Conservation (phyloP, 108 stramenopile genomes). For the Cyclotella choctawhatcheeana region DNA sequence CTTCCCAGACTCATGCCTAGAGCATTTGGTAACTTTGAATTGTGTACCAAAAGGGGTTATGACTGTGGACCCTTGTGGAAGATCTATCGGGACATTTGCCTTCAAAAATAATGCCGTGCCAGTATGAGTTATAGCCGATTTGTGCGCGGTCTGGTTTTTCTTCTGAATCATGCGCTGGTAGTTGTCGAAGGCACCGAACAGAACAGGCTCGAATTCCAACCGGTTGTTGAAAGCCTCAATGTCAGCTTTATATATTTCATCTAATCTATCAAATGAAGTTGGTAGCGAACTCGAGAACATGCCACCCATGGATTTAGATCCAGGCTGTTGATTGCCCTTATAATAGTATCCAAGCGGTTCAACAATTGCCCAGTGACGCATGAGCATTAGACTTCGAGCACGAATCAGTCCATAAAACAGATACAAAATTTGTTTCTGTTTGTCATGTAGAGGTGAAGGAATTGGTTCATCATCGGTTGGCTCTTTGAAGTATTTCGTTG, state of each 20-base stretch:
- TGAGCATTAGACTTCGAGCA: neutral
- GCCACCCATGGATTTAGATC: neutral
- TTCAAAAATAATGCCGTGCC: neutral
- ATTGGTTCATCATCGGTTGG: neutral
- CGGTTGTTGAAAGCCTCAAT: neutral
- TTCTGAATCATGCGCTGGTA: neutral
- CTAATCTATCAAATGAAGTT: neutral
- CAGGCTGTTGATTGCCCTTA: conserved; percentile 6
- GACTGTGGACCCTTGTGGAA: neutral
- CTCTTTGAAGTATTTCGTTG: neutral
- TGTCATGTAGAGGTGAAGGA: neutral
- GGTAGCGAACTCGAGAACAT: neutral
- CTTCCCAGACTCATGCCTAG: neutral
- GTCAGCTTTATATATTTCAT: neutral
- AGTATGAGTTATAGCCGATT: conserved; percentile 1
- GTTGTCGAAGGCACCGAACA: conserved; percentile 1
- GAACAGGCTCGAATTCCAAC: neutral
- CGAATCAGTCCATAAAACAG: neutral
- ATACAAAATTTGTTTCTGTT: neutral
- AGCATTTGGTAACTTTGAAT: neutral
- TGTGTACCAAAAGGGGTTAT: neutral
- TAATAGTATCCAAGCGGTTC: neutral
- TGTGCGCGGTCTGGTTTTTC: neutral
- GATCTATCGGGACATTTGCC: neutral
- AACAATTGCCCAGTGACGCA: neutral